Evolutionary conservation across 2,329 filamentous ascomycete genomes (phyloP).

Genomic region (Zymoseptoria ardabiliae): DNA sequence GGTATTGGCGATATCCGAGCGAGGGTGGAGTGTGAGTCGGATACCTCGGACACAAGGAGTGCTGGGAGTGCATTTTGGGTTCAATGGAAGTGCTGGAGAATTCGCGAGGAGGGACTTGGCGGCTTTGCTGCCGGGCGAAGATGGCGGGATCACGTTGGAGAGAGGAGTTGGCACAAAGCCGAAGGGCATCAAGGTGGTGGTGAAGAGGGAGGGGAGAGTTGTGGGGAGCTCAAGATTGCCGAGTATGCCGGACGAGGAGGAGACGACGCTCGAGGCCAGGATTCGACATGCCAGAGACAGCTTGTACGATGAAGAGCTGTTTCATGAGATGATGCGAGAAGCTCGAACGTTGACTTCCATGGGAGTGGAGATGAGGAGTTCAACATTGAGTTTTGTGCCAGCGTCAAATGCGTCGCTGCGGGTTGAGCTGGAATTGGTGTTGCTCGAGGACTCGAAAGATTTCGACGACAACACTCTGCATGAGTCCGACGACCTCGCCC

Average conservation of each 20-base stretch:
- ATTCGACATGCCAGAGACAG: slow-evolving; percentile 72
- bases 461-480: slow-evolving; percentile 15
- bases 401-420: slow-evolving; percentile 42
- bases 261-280: slow-evolving; percentile 56
- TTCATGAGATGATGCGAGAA: slow-evolving; percentile 81
- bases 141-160: slow-evolving; percentile 71
- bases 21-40: slow-evolving; percentile 78
- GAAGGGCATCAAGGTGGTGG: slow-evolving; percentile 59
- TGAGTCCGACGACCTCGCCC: slow-evolving; percentile 46
- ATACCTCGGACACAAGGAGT: slow-evolving; percentile 38
- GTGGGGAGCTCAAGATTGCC: slow-evolving; percentile 48
- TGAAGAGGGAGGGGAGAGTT: slow-evolving; percentile 51
- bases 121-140: slow-evolving; percentile 64
- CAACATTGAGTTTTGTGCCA: slow-evolving; percentile 29
- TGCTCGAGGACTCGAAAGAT: slow-evolving; percentile 32
- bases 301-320: slow-evolving; percentile 77
- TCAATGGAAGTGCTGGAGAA: slow-evolving; percentile 60
- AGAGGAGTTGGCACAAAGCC: slow-evolving; percentile 50
- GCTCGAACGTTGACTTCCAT: slow-evolving; percentile 64
- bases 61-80: slow-evolving; percentile 82
- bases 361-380: slow-evolving; percentile 56
- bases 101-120: slow-evolving; percentile 70
- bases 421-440: slow-evolving; percentile 61
- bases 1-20: slow-evolving; percentile 69
- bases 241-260: slow-evolving; percentile 35